Percentiles rank a stretch among this genome's conserved stretches.
Evolutionary conservation across 163 green algal species (phyloP).

Genomic region (Prototheca wickerhamii): DNA sequence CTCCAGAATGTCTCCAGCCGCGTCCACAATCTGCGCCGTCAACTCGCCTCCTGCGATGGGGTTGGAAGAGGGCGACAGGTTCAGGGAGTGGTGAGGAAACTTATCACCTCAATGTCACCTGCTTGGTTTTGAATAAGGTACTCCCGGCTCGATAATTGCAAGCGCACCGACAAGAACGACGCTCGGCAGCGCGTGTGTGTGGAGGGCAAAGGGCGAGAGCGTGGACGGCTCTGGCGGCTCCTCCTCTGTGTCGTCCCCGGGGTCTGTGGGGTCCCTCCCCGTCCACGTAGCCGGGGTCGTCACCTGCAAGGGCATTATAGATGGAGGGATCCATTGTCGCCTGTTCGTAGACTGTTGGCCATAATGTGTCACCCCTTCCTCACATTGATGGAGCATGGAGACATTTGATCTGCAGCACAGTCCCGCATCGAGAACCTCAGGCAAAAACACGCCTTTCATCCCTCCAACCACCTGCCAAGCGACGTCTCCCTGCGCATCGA

Average conservation of each 20-base stretch:
- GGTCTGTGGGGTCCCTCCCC: not conserved
- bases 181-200: not conserved
- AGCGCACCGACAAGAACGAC: not conserved
- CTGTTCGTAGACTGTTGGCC: too few relatives aligned
- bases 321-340: too few relatives aligned
- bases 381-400: too few relatives aligned
- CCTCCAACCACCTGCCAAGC: slow-evolving; percentile 50
- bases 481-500: slow-evolving; percentile 40
- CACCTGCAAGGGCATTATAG: too few relatives aligned
- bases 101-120: too few relatives aligned
- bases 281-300: not conserved
- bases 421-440: too few relatives aligned
- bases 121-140: too few relatives aligned
- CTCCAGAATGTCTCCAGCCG: slow-evolving; percentile 40
- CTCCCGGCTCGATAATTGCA: not conserved
- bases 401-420: too few relatives aligned
- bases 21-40: not conserved
- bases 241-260: slow-evolving; percentile 4
- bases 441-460: too few relatives aligned
- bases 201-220: not conserved
- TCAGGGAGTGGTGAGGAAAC: too few relatives aligned
- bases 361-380: not conserved
- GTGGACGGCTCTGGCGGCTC: not conserved
- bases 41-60: slow-evolving; percentile 1
- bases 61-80: too few relatives aligned